Percentiles rank a stretch among this genome's conserved stretches.
phyloP scores from a whole-genome alignment of 129 eudicot species.

The Flaveria trinervia region DNA sequence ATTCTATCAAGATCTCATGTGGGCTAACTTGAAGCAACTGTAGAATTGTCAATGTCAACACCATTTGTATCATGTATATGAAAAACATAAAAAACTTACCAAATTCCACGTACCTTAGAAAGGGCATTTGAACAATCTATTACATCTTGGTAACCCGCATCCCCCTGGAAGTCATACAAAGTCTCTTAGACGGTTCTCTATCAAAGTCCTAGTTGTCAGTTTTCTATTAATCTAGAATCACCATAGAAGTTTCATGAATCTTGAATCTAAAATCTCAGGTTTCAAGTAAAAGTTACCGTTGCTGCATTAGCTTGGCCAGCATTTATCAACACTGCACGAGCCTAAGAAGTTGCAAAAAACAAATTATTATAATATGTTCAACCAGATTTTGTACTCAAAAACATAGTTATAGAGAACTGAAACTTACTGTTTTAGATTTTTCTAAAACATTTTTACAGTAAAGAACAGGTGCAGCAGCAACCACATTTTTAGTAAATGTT shows the following conservation, averaged over 20 bases:
- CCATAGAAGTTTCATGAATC: conserved; percentile 19
- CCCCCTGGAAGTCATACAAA: conserved; percentile 64
- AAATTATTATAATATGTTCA: background rate
- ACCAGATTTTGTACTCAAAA: background rate
- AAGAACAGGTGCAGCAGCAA: conserved; percentile 94
- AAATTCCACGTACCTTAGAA: conserved; percentile 55
- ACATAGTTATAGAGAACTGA: conserved; percentile 3
- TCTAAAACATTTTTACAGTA: conserved; percentile 68
- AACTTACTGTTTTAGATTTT: conserved; percentile 66
- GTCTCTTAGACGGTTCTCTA: conserved; percentile 34
- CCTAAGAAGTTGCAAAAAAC: conserved; percentile 48
- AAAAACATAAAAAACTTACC: background rate
- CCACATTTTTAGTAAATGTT: conserved; percentile 84
- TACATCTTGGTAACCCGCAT: conserved; percentile 94
- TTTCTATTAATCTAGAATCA: conserved; percentile 16
- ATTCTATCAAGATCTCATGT: conserved; percentile 81
- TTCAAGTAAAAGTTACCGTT: conserved; percentile 40
- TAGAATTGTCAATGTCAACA: conserved; percentile 26
- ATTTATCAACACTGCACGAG: conserved; percentile 91
- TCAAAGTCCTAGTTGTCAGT: background rate
- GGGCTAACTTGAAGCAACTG: conserved; percentile 79
- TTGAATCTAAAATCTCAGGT: background rate
- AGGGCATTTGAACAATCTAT: conserved; percentile 80
- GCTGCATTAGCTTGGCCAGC: conserved; percentile 99
- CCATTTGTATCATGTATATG: background rate